Base-by-base conservation (phyloP, 2,329 filamentous ascomycete species). In the Zymoseptoria passerinii region DNA sequence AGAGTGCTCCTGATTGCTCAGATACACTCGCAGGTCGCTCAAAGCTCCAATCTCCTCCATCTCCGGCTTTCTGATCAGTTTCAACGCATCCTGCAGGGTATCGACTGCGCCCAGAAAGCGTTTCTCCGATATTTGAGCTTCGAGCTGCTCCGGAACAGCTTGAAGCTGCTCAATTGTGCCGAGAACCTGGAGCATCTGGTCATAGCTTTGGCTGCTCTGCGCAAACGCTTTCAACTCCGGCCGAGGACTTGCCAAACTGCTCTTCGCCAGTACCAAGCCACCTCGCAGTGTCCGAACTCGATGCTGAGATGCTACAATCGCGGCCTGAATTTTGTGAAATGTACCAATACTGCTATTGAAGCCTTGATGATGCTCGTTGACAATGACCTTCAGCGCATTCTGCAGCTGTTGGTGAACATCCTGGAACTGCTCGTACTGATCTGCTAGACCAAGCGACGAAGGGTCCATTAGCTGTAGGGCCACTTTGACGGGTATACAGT, bases 321-420 rank as follows among this genome's bases (percentile, higher is more conserved):
- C 96, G 55, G 86, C 85, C 73, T 99, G 94, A 61, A 99, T 99
- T 75, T 95, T 96, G 78, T 99, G 95, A 71, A 97, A 99, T 19
- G 92, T 97, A 73, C 92, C 94, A 63, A 99, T 97, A 54, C 92
- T 96, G 74, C 90, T 96, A 76, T 97, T 99, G 81, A 99, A 99
- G 52, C 94, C 95, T 74, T 99, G 94, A 71, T 99, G 92, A 71
- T 99, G 92, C 76, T 99, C 92, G 73, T 99, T 96, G 27, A 99
- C 94, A 67, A 99, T 96, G 35, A 86, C 85, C 74, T 96, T 96
- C 58, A 99, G 80, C 8, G 92, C 92, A 67, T 88, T 87, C 71
- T 99, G 92, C n/a, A 99, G 83, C 71, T 94, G 90, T 64, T 85
- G 80, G 72, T 96, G 90, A 52, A 90, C 91, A 65, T 87, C 80